Evolutionary conservation across 257 asterid genomes (phyloP).

Genomic region (Lantana camara): DNA sequence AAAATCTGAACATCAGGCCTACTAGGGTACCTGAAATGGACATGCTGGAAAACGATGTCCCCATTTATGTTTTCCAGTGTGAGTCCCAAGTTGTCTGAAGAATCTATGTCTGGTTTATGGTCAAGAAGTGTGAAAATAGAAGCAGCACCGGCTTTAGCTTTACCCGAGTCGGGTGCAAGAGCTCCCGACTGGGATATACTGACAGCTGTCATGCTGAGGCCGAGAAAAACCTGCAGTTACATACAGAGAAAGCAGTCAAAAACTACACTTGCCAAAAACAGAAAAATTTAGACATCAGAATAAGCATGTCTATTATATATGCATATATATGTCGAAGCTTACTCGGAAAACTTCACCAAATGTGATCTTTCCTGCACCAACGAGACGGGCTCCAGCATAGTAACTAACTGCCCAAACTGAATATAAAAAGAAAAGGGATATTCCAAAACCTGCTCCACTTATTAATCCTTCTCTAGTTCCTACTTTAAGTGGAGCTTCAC

Average conservation of each 20-base stretch:
- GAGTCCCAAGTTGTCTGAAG: constrained; percentile 42
- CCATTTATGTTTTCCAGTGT: constrained; percentile 48
- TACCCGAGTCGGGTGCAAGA: constrained; percentile 66
- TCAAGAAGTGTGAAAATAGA: constrained; percentile 63
- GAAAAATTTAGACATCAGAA: neutral
- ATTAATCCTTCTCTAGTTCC: constrained; percentile 50
- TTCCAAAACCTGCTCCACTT: constrained; percentile 60
- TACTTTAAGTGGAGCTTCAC: constrained; percentile 44
- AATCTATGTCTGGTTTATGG: constrained; percentile 48
- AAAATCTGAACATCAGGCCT: constrained; percentile 66
- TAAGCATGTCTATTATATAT: neutral
- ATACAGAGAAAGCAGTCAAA: no score
- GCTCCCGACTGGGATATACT: constrained; percentile 64
- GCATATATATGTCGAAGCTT: constrained; percentile 3
- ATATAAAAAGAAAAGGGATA: constrained; percentile 50
- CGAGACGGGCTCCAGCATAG: constrained; percentile 69
- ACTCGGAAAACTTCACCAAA: constrained; percentile 67
- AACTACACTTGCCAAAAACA: no score
- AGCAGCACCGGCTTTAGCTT: constrained; percentile 56
- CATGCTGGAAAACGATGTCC: constrained; percentile 52
- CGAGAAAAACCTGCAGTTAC: constrained; percentile 52
- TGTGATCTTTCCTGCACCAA: constrained; percentile 49
- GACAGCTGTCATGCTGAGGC: constrained; percentile 55
- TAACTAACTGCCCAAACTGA: constrained; percentile 55
- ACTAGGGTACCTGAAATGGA: constrained; percentile 62